Evolutionary conservation across 2,329 filamentous ascomycete species (phyloP).

Genomic region (Xylariomycetidae sp.): DNA sequence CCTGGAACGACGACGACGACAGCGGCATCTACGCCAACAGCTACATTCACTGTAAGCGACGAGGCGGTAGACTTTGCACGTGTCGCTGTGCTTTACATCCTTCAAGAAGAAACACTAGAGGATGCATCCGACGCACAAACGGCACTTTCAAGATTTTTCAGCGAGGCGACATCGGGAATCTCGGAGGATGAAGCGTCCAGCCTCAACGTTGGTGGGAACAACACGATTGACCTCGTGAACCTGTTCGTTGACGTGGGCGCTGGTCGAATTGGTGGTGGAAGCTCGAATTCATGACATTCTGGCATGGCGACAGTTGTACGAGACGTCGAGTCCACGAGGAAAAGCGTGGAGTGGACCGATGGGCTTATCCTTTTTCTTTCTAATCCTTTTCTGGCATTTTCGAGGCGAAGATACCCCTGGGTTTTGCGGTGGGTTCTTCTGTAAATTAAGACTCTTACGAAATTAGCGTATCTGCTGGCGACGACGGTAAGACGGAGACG

Average conservation of each 20-base stretch:
- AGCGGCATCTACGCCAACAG: slow-evolving; percentile 21
- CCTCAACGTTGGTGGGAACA: slow-evolving; percentile 38
- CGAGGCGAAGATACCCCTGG: slow-evolving; percentile 4
- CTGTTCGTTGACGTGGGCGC: slow-evolving; percentile 35
- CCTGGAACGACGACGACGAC: slow-evolving; percentile 15
- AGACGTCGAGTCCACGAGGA: too few species aligned
- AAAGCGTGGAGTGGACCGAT: too few species aligned
- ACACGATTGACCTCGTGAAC: slow-evolving; percentile 47
- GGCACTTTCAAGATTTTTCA: slow-evolving; percentile 52
- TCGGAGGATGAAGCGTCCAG: slow-evolving; percentile 33
- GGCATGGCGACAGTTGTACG: too few species aligned
- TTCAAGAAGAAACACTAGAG: slow-evolving; percentile 49
- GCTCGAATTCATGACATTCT: too few species aligned
- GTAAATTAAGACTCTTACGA: slow-evolving; percentile 1
- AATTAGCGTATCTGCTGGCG: background rate
- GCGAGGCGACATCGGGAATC: slow-evolving; percentile 27
- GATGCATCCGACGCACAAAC: slow-evolving; percentile 51
- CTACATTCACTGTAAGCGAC: slow-evolving; percentile 47
- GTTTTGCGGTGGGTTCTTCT: background rate
- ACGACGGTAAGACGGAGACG: background rate
- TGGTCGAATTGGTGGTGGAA: slow-evolving; percentile 17
- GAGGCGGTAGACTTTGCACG: slow-evolving; percentile 60
- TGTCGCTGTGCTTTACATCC: slow-evolving; percentile 56
- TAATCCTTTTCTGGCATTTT: slow-evolving; percentile 2
- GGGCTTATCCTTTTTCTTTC: background rate